Evolutionary conservation across 352 stramenopile genomes (phyloP).

Genomic region (Poterioochromonas sp.): DNA sequence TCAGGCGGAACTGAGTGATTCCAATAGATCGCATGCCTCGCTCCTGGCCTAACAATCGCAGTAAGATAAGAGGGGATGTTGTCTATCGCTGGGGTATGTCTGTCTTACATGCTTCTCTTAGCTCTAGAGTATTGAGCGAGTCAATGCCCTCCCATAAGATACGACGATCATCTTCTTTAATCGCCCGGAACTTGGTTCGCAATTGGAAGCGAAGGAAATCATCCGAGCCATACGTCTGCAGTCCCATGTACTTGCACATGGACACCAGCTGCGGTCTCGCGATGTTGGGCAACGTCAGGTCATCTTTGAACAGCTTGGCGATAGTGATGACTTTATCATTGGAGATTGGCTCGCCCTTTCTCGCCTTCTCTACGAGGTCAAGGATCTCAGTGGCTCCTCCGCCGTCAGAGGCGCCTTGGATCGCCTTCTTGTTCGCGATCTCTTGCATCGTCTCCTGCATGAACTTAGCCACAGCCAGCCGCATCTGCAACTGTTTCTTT

Average conservation of each 20-base stretch:
- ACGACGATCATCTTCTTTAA: conserved; percentile 95
- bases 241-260: conserved; percentile 93
- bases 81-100: background rate
- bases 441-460: conserved; percentile 88
- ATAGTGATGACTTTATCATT: conserved; percentile 66
- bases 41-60: conserved; percentile 65
- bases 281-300: conserved; percentile 97
- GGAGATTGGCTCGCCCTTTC: conserved; percentile 55
- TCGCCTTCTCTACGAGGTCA: conserved; percentile 62
- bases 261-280: conserved; percentile 87
- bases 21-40: conserved; percentile 90
- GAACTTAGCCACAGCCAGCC: conserved; percentile 89
- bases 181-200: conserved; percentile 74
- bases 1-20: conserved; percentile 88
- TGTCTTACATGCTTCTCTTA: conserved; percentile 57
- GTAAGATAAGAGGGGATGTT: conserved; percentile 10
- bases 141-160: conserved; percentile 97
- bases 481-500: conserved; percentile 90
- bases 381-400: conserved; percentile 37
- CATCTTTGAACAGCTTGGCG: conserved; percentile 87
- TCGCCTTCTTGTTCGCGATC: conserved; percentile 68
- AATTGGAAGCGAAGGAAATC: conserved; percentile 90
- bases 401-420: conserved; percentile 41
- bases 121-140: conserved; percentile 92
- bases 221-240: conserved; percentile 90